Evolutionary conservation across 495 filamentous ascomycete genomes (phyloP), one percentile per base, ranked within the genome.

Genomic region (Aspergillus asperescens): DNA sequence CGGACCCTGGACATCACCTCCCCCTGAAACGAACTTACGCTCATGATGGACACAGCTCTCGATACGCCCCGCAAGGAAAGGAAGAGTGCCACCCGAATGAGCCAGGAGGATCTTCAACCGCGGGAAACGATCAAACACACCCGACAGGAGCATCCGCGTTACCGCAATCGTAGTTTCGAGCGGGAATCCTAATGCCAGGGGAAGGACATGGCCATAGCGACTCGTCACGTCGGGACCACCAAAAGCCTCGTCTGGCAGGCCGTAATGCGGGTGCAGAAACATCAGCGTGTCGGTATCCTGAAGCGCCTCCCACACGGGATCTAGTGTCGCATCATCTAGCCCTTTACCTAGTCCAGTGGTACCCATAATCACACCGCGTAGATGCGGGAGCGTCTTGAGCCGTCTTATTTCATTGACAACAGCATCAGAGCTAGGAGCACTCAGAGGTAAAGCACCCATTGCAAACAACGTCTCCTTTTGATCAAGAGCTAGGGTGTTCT

Each of bases 181-280:
- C 1, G 92, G 92, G 62, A 96, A 97, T 7, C 92, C 91, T 1
- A 97, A 65, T 0, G 89, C 87, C 3, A 97, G 73, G 1, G 90
- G 87, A 13, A 96, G 76, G 8, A 96, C 90, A 66, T 96, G 90
- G 0, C 92, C 91, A 68, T 93, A 96, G 23, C 84, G 73, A 7
- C 77, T 77, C 12, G 60, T 70, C 0, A 55, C 62, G 31, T 71
- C 71, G 0, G 71, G 19, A 2, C 75, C 76, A 0, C 92, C 92
- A 68, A 85, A 96, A 8, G 94, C 90, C 15, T 79, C 77, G 44
- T 77, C 75, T 0, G 89, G 90, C 0, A 97, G 76, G 3, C 92
- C 92, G 63, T 97, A 96, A 68, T 96, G 92, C 28, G 92, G 92
- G 66, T 97, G 92, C 13, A 97, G 69, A 69, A 97, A 96, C 20